Evolutionary conservation across 2,329 filamentous ascomycete species (phyloP), one percentile per base, ranked within the genome.

Genomic region (Lecanosticta acicola): DNA sequence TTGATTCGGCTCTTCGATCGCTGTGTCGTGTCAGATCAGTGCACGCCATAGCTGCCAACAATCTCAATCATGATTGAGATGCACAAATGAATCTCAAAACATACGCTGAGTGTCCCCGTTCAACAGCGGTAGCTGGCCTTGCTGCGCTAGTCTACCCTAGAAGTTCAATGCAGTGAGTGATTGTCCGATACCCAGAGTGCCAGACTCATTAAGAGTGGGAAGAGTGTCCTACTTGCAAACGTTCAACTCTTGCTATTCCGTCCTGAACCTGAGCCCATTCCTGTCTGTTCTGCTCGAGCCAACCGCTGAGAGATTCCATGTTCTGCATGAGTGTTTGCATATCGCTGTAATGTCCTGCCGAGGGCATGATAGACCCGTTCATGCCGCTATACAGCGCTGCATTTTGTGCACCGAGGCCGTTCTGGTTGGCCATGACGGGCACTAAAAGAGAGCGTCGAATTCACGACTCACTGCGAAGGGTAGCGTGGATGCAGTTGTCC

Each of bases 271-370:
- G 53, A 19, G 52, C 49, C 54, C 60, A 65, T 17, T 65, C 57
- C 49, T 66, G 60, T 24, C 64, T 53, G 38, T 66, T 67, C 48
- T 64, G 60, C 49, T 64, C 60, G 32, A 67, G 48, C 55, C 58
- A 60, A 14, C 58, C 59, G 16, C 59, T 59, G 44, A 67, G 49
- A 16, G 51, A 51, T 45, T 67, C 64, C 56, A 67, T 63, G 36
- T 65, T 58, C 40, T 60, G 51, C 63, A 64, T 65, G 41, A 67
- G 53, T 11, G 59, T 61, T 47, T 65, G 62, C 64, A 67, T 66
- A 41, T 67, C 65, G 48, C 58, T 57, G 50, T 64, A 63, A 48
- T 67, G 62, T n/a, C 64, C 65, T 11, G 64, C 64, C 13, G 62
- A 57, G 3, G 64, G 63, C 57, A 65, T 61, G 52, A 65, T 53